Base-by-base conservation (phyloP, 345 rosid genomes). In the Salix caprea region DNA sequence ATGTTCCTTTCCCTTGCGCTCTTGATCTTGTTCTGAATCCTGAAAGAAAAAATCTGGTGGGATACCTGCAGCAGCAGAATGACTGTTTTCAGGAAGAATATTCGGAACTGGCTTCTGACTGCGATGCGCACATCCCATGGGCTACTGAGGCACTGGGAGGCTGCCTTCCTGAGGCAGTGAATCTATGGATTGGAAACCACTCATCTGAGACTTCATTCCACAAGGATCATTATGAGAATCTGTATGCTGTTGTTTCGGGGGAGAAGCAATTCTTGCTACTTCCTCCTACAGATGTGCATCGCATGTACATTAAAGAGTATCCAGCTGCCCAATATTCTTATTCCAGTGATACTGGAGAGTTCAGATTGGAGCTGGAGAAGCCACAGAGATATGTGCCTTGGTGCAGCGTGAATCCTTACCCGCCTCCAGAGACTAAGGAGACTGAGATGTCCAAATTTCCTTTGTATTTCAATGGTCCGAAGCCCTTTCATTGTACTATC, bases 181-280 rank as follows among this genome's bases (percentile, higher is more conserved):
- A 94, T 74, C 88, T 94, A 72, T 94, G 98, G 97, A 87, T 94
- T 67, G 97, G 97, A 30, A 92, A 89, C 81, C 85, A 88, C 71
- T 76, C 77, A 28, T 92, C 97, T 0, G 88, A 86, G 81, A 92
- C 97, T 21, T 91, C 91, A 1, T 94, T 94, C 62, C 98, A 94
- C 64, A 94, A 91, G 87, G 97, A 94, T 71, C 97, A 94, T 66
- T 94, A 91, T 54, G 97, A 94, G 91, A 94, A 94, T 70, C 83
- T 94, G 0, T 94, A 92, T 71, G 97, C 91, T 8, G 97, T 94
- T 19, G 90, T 92, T 58, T 89, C 91, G 0, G 97, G 97, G 40
- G 85, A 94, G 88, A 92, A 94, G 86, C 92, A 87, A 73, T 94
- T 92, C 80, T 79, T 89, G 69, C 86, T 94, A 2, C 93, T 94